Conservation (phyloP, 2,329 filamentous ascomycete genomes). For the Monilinia polystroma region DNA sequence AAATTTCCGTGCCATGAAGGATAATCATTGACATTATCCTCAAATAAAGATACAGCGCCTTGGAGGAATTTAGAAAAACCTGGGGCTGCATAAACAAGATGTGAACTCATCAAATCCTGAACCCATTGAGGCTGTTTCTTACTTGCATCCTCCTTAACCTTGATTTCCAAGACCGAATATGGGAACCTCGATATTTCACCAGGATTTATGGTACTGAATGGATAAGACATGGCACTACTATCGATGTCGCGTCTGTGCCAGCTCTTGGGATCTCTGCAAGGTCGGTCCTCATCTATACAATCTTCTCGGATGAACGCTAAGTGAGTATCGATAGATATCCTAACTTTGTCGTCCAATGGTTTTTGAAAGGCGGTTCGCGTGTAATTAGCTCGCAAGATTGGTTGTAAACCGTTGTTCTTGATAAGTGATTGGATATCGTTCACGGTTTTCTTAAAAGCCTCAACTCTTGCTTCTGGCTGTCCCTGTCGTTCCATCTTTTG, state of each 20-base stretch:
- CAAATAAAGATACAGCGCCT: constrained; percentile 86
- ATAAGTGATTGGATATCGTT: constrained; percentile 78
- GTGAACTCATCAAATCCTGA: constrained; percentile 85
- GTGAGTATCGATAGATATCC: constrained; percentile 90
- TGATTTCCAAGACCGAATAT: constrained; percentile 89
- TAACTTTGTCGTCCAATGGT: constrained; percentile 82
- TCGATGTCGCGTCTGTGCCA: constrained; percentile 96
- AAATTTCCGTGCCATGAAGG: constrained; percentile 95
- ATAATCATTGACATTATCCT: constrained; percentile 92
- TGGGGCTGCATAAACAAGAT: constrained; percentile 85
- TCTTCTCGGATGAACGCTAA: constrained; percentile 82
- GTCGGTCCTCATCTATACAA: constrained; percentile 75
- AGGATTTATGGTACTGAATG: constrained; percentile 82
- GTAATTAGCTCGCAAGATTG: constrained; percentile 88
- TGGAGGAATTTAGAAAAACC: constrained; percentile 97
- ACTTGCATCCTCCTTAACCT: constrained; percentile 65
- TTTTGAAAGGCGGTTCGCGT: constrained; percentile 95
- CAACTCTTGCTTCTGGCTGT: constrained; percentile 62
- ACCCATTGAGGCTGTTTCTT: constrained; percentile 81
- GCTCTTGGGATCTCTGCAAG: constrained; percentile 80
- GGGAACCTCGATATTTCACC: constrained; percentile 91
- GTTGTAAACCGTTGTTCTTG: constrained; percentile 72
- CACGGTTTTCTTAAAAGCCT: constrained; percentile 69
- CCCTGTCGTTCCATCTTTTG: constrained; percentile 82
- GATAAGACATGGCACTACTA: constrained; percentile 75